phyloP scores from a whole-genome alignment of 2,329 filamentous ascomycete genomes.

The Pseudogymnoascus sp. region DNA sequence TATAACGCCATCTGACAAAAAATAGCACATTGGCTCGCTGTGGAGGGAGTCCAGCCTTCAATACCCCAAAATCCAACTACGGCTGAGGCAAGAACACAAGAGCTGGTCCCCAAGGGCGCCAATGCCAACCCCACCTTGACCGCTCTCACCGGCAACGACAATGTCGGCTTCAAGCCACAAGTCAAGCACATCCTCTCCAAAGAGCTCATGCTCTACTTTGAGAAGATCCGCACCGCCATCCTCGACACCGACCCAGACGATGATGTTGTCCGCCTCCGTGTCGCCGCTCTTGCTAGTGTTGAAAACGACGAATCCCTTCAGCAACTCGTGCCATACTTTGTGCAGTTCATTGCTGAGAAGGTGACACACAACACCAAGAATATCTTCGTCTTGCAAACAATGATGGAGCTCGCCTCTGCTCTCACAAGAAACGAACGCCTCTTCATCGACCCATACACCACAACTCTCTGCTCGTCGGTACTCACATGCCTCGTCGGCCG shows the following conservation, averaged over 20 bases:
- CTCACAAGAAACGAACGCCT: constrained; percentile 76
- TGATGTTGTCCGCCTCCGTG: constrained; percentile 60
- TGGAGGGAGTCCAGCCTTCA: constrained; percentile 93
- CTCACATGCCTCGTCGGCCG: constrained; percentile 85
- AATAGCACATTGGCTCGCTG: constrained; percentile 88
- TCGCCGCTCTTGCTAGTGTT: constrained; percentile 77
- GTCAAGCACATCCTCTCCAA: constrained; percentile 96
- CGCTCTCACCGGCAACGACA: constrained; percentile 75
- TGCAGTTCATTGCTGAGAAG: constrained; percentile 91
- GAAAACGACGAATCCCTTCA: constrained; percentile 86
- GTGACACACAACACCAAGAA: constrained; percentile 91
- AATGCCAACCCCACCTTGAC: constrained; percentile 80
- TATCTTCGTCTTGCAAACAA: constrained; percentile 77
- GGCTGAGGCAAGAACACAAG: constrained; percentile 72
- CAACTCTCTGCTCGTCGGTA: constrained; percentile 69
- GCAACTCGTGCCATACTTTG: constrained; percentile 92
- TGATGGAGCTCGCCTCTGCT: constrained; percentile 83
- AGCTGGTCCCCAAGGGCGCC: constrained; percentile 81
- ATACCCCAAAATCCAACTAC: constrained; percentile 94
- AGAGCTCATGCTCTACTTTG: constrained; percentile 93
- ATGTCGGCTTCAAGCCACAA: constrained; percentile 73
- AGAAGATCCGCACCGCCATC: constrained; percentile 84
- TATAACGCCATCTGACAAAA: constrained; percentile 11
- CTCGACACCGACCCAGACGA: constrained; percentile 83
- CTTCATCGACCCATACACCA: constrained; percentile 57